phyloP scores from a whole-genome alignment of 176 grass and related monocot genomes.

The Musa acuminata region DNA sequence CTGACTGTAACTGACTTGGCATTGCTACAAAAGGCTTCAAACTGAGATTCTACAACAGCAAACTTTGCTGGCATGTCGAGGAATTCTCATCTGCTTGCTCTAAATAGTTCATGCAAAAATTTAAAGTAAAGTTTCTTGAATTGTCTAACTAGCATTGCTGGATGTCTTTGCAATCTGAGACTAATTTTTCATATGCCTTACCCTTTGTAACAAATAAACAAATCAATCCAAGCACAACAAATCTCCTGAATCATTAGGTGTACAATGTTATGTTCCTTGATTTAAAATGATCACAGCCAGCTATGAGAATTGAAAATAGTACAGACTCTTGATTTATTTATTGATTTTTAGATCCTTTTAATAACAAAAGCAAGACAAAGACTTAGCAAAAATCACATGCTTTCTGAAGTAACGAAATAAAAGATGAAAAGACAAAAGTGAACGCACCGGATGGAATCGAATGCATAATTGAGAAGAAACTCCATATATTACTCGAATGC shows the following conservation, averaged over 20 bases:
- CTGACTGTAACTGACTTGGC: no score
- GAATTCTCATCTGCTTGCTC: no score
- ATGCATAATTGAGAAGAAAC: conserved; percentile 95
- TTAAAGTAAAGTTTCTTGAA: background rate
- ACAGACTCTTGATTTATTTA: background rate
- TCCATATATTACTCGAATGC: conserved; percentile 90
- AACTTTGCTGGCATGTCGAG: no score
- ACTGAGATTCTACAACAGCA: no score
- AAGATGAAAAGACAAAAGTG: background rate
- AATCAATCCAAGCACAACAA: background rate
- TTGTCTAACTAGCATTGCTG: background rate
- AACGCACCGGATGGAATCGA: conserved; percentile 80
- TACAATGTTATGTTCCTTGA: background rate
- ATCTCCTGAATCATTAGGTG: background rate
- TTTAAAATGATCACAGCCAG: background rate
- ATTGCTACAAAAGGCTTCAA: no score
- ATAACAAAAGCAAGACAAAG: background rate
- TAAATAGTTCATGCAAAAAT: background rate
- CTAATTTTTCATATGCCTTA: background rate
- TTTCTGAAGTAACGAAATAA: background rate
- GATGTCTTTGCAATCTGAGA: background rate
- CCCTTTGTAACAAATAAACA: background rate
- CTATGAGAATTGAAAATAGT: background rate
- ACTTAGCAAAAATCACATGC: background rate
- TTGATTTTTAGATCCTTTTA: background rate